phyloP scores from a whole-genome alignment of 805 yeast genomes.

The Metschnikowia shivogae region DNA sequence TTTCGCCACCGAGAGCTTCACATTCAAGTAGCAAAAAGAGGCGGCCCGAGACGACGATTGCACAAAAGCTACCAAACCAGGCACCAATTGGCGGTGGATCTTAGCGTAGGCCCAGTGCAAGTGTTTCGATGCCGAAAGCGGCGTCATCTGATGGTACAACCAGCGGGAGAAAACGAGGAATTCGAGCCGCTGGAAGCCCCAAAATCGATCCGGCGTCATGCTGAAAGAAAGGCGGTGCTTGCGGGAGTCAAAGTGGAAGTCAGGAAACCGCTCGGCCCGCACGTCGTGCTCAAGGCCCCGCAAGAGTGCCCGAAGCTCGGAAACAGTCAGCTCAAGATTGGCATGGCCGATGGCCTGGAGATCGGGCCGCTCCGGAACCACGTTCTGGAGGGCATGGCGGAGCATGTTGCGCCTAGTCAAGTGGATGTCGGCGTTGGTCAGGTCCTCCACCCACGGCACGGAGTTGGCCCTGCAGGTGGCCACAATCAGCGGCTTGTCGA shows the following conservation, averaged over 20 bases:
- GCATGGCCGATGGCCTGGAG: constrained; percentile 5
- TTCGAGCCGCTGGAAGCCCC: constrained; percentile 2
- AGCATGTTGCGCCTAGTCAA: constrained; percentile 58
- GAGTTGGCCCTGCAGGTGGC: constrained; percentile 39
- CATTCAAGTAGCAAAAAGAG: neutral
- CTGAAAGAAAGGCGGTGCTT: neutral
- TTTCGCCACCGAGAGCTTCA: neutral
- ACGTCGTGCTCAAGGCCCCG: constrained; percentile 4
- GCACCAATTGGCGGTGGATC: constrained; percentile 30
- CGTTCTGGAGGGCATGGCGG: constrained; percentile 32
- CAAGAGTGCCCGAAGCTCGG: constrained; percentile 6
- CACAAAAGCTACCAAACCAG: constrained; percentile 9
- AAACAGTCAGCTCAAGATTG: constrained; percentile 12
- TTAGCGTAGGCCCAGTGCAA: constrained; percentile 41
- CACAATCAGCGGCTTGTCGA: constrained; percentile 42
- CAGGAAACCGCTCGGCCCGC: neutral
- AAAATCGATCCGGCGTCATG: neutral
- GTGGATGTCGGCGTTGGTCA: constrained; percentile 50
- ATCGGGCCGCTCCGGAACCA: constrained; percentile 20
- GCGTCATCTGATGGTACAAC: constrained; percentile 24
- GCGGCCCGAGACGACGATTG: neutral
- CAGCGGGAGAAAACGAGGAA: constrained; percentile 25
- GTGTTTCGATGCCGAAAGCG: constrained; percentile 30
- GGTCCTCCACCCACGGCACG: constrained; percentile 67
- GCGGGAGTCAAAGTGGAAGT: neutral